Evolutionary conservation across 2,329 filamentous ascomycete species (phyloP).

Genomic region (Cercospora zeae-maydis): DNA sequence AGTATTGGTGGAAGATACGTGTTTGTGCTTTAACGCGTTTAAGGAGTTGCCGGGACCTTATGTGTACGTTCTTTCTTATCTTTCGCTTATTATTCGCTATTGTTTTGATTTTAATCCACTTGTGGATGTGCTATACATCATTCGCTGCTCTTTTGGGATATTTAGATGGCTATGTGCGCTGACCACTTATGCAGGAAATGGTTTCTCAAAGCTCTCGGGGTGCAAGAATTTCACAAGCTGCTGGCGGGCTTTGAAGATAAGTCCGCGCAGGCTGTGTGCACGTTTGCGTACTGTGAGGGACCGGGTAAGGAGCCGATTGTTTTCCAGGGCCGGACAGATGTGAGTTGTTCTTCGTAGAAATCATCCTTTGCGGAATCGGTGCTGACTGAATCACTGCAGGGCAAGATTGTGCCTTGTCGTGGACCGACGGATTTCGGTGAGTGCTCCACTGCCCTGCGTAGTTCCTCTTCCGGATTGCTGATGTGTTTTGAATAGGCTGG

Average conservation of each 20-base stretch:
- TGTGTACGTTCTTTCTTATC: constrained; percentile 60
- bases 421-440: constrained; percentile 79
- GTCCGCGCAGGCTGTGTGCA: constrained; percentile 88
- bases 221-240: constrained; percentile 82
- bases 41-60: constrained; percentile 92
- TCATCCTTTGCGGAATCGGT: not conserved
- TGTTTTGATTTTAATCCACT: too few species aligned
- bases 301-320: constrained; percentile 79
- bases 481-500: constrained; percentile 64
- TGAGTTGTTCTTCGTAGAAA: constrained; percentile 43
- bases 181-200: constrained; percentile 65
- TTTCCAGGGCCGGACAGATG: constrained; percentile 86
- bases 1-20: constrained; percentile 93
- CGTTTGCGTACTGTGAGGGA: constrained; percentile 85
- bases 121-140: not conserved
- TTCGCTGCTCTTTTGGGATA: not conserved
- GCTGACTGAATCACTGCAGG: constrained; percentile 41
- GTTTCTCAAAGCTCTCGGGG: constrained; percentile 81
- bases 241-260: constrained; percentile 87
- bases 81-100: not conserved
- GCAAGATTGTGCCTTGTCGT: constrained; percentile 79
- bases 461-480: not conserved
- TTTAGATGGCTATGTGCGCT: not conserved
- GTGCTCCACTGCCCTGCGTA: constrained; percentile 39
- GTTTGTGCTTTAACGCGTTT: constrained; percentile 86